Conservation (phyloP, 2,329 filamentous ascomycete species). For the Myriosclerotinia curreyana region DNA sequence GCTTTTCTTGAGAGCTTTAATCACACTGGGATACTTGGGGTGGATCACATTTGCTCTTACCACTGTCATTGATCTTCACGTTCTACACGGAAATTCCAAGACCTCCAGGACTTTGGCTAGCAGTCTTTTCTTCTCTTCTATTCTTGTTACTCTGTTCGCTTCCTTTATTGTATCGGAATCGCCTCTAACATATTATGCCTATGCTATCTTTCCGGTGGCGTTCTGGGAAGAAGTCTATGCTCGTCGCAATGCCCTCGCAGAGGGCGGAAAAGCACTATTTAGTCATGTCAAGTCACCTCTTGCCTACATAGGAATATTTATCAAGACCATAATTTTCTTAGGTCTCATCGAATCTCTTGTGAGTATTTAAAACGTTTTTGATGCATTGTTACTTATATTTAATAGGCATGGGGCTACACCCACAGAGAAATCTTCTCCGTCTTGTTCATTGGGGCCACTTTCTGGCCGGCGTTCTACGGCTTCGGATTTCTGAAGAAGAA, state of each 20-base stretch:
- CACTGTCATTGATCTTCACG: constrained; percentile 83
- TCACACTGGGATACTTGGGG: constrained; percentile 87
- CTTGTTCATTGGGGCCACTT: constrained; percentile 70
- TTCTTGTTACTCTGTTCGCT: constrained; percentile 72
- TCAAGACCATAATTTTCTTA: constrained; percentile 67
- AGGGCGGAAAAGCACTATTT: constrained; percentile 67
- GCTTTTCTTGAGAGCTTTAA: constrained; percentile 85
- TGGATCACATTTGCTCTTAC: constrained; percentile 94
- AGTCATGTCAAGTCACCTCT: constrained; percentile 61
- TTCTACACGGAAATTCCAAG: constrained; percentile 67
- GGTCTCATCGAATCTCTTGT: constrained; percentile 76
- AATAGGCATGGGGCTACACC: constrained; percentile 85
- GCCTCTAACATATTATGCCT: constrained; percentile 81
- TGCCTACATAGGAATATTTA: constrained; percentile 54
- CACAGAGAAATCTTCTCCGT: constrained; percentile 81
- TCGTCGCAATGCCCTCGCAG: constrained; percentile 63
- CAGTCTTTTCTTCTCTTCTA: constrained; percentile 67
- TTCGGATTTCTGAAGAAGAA: constrained; percentile 67
- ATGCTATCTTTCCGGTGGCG: constrained; percentile 85
- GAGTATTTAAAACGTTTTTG: constrained; percentile 37
- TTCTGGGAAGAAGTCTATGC: constrained; percentile 98
- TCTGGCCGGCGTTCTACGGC: constrained; percentile 79
- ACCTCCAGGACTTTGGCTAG: constrained; percentile 60
- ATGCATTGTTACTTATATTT: background rate
- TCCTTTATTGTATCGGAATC: constrained; percentile 78